These are phyloP conservation scores for Monosporozyma yasuniensis DNA, from an alignment of 805 yeast genomes.

Conservation along the genomic window DNA sequence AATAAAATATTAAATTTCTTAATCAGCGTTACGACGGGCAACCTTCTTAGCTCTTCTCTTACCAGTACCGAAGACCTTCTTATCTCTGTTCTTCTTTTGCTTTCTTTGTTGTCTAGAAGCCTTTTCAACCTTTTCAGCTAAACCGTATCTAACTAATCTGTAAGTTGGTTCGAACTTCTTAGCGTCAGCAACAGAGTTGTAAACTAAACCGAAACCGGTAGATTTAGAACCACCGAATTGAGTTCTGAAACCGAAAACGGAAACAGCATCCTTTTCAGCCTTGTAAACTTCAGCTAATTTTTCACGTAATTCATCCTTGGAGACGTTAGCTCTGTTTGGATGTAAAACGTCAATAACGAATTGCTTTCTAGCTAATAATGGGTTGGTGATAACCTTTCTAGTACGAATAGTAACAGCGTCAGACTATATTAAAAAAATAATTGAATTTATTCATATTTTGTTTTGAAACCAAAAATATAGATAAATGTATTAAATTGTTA, in stretches of 20 bases:
- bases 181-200: slow-evolving; percentile 96
- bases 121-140: slow-evolving; percentile 92
- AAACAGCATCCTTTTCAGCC: slow-evolving; percentile 86
- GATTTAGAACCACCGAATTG: slow-evolving; percentile 99
- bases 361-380: slow-evolving; percentile 98
- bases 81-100: slow-evolving; percentile 99
- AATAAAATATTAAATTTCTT: slow-evolving; percentile 19
- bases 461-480: not conserved
- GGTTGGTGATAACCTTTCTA: slow-evolving; percentile 97
- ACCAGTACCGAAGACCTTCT: slow-evolving; percentile 98
- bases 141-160: slow-evolving; percentile 98
- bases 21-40: slow-evolving; percentile 86
- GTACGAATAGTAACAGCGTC: slow-evolving; percentile 99
- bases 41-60: slow-evolving; percentile 86
- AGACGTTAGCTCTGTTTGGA: slow-evolving; percentile 98
- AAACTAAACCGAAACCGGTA: slow-evolving; percentile 97
- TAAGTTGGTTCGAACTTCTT: slow-evolving; percentile 98
- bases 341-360: slow-evolving; percentile 98
- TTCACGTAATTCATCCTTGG: slow-evolving; percentile 98
- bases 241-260: slow-evolving; percentile 99
- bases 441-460: too few species aligned
- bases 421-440: slow-evolving; percentile 44
- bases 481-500: slow-evolving; percentile 9
- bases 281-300: slow-evolving; percentile 81
- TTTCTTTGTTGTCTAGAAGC: slow-evolving; percentile 99